Base-by-base conservation (phyloP, 257 asterid genomes). In the Avicennia marina region DNA sequence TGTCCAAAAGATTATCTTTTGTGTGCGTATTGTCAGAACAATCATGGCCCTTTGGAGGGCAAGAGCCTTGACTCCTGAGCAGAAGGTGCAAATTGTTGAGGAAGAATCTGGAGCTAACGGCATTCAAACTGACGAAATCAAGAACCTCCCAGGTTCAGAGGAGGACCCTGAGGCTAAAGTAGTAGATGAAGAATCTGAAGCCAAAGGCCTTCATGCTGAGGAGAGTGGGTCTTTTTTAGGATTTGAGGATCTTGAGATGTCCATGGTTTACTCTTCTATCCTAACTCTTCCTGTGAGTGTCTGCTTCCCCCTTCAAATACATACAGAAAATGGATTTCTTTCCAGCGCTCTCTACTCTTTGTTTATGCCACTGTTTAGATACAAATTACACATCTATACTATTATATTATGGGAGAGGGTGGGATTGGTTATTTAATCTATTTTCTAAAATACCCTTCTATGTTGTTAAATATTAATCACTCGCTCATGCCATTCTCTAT, bases 1-100 rank as follows among this genome's bases (percentile, higher is more conserved):
- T 62, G 38, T 42, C 9, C 34, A 10, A 18, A 15, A 58, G 56
- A 32, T 48, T 34, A 61, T 46, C 58, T 15, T 18, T 24, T 68
- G 42, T 34, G 19, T 65, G 25, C 57, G 19, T 72, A n/a, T 58
- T 66, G 33, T 48, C 77, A 91, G 97, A 80, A 89, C 97, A 60
- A 86, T 93, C 74, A 84, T 83, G 95, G 99, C 94, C 43, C 75
- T 89, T 18, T 89, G 99, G 99, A 89, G 65, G 66, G 96, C 97
- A 26, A 76, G 96, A 75, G 85, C 97, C 54, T 75, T 93, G 75
- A 89, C 85, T 54, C 99, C 94, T 6, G 99, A 86, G 77, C 96
- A 93, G 77, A 93, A 89, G 85, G 95, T 79, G 31, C 93, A 69
- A 72, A 78, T 93, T 45, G 81, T 81, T 58, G 99, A 89, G 63